Percentiles rank a stretch among this genome's conserved stretches.
Conservation (phyloP, 1,284 basidiomycete genomes). For the Thecaphora frezii region DNA sequence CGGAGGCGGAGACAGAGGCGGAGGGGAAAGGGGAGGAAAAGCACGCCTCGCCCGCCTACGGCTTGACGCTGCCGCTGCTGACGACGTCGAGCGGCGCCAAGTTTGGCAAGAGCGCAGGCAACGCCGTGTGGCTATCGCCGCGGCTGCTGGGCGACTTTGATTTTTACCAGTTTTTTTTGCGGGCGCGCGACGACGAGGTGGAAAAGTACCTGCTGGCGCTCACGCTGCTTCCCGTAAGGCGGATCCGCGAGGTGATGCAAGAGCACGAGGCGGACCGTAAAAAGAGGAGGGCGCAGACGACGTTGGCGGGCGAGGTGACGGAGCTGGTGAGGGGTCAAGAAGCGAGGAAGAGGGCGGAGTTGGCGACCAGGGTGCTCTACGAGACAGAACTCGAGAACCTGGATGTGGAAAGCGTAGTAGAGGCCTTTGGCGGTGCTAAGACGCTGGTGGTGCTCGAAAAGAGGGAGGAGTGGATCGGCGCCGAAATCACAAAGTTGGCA, state of each 20-base stretch:
- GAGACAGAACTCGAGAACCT: not conserved
- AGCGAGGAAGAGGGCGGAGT: conserved; percentile 2
- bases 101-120: conserved; percentile 95
- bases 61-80: conserved; percentile 89
- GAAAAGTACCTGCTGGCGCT: conserved; percentile 78
- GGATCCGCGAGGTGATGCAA: conserved; percentile 67
- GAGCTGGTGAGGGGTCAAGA: conserved; percentile 63
- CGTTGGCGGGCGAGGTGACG: conserved; percentile 83
- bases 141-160: conserved; percentile 35
- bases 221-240: conserved; percentile 71
- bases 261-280: conserved; percentile 68
- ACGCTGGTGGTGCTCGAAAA: not conserved
- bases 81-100: conserved; percentile 88
- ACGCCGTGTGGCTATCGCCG: conserved; percentile 75
- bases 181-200: conserved; percentile 79
- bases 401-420: not conserved
- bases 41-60: conserved; percentile 66
- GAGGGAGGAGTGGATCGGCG: not conserved
- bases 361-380: not conserved
- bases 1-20: conserved; percentile 4
- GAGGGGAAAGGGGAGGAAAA: conserved; percentile 11
- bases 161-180: conserved; percentile 78
- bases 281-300: conserved; percentile 71
- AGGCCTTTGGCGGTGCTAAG: not conserved
- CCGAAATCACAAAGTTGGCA: not conserved